Evolutionary conservation across 2,329 filamentous ascomycete genomes (phyloP).

Genomic region (Lachnellula occidentalis): DNA sequence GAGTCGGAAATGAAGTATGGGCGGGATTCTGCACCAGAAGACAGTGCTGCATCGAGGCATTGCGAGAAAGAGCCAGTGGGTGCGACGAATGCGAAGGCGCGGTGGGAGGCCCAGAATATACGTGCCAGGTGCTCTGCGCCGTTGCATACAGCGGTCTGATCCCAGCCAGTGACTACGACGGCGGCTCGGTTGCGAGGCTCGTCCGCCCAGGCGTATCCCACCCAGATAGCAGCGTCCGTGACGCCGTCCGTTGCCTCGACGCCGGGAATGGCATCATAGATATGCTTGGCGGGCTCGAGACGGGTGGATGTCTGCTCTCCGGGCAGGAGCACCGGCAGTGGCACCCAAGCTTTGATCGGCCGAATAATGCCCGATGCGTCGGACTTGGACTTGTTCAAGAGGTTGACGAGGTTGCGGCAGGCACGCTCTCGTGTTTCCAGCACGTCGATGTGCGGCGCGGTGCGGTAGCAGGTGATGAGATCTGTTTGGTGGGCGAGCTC

Average conservation of each 20-base stretch:
- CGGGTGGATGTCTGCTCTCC: constrained; percentile 52
- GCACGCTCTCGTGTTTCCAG: constrained; percentile 46
- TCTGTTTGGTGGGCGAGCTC: constrained; percentile 44
- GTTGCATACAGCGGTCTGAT: constrained; percentile 32
- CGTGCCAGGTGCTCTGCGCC: constrained; percentile 42
- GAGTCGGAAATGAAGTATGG: constrained; percentile 52
- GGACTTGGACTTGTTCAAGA: constrained; percentile 28
- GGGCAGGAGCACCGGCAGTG: constrained; percentile 45
- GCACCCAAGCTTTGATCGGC: constrained; percentile 48
- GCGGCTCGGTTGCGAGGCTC: constrained; percentile 46
- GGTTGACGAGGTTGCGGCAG: constrained; percentile 42
- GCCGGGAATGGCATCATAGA: constrained; percentile 43
- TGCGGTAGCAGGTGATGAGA: constrained; percentile 44
- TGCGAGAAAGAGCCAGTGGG: constrained; percentile 42
- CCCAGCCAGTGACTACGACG: constrained; percentile 48
- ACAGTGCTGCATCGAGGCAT: constrained; percentile 42
- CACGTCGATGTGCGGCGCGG: constrained; percentile 45
- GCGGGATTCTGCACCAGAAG: constrained; percentile 28
- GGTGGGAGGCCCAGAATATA: constrained; percentile 42
- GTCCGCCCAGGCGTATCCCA: constrained; percentile 52
- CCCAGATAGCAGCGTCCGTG: constrained; percentile 49
- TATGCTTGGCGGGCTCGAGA: constrained; percentile 44
- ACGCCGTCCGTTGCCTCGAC: constrained; percentile 39
- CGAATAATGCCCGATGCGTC: constrained; percentile 22
- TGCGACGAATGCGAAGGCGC: constrained; percentile 47